Conservation (phyloP, 805 yeast genomes). For the Myxozyma mucilagina region DNA sequence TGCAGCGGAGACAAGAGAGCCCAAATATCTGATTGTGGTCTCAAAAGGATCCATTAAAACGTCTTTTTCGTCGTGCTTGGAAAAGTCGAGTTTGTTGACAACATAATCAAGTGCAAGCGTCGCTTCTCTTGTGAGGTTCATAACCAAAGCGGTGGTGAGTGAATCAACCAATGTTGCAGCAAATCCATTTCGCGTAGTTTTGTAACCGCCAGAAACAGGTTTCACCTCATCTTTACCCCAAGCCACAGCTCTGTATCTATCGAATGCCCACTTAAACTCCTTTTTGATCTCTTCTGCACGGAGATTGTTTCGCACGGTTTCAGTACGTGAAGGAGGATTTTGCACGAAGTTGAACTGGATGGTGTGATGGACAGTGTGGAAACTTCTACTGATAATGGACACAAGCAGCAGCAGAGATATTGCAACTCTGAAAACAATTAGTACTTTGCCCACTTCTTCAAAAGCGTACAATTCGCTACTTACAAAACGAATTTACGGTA, state of each 20-base stretch:
- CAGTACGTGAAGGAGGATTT: background rate
- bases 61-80: slow-evolving; percentile 40
- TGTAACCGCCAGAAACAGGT: slow-evolving; percentile 38
- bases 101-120: slow-evolving; percentile 40
- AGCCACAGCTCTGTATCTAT: slow-evolving; percentile 31
- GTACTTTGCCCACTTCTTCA: background rate
- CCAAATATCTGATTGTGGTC: slow-evolving; percentile 47
- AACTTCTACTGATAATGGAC: background rate
- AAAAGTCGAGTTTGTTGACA: slow-evolving; percentile 40
- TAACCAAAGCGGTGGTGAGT: slow-evolving; percentile 46
- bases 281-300: slow-evolving; percentile 21
- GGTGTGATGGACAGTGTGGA: slow-evolving; percentile 1
- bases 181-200: slow-evolving; percentile 47
- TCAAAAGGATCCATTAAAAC: slow-evolving; percentile 44
- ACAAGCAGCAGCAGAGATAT: background rate
- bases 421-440: background rate
- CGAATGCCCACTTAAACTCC: slow-evolving; percentile 26
- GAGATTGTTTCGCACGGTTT: background rate
- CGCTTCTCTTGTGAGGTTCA: slow-evolving; percentile 42
- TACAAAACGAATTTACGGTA: slow-evolving; percentile 7
- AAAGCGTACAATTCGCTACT: background rate
- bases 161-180: slow-evolving; percentile 48
- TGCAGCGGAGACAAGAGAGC: slow-evolving; percentile 49
- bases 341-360: slow-evolving; percentile 14
- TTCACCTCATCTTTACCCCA: slow-evolving; percentile 45